Evolutionary conservation across 176 grass and related monocot genomes (phyloP), one percentile per base, ranked within the genome.

Genomic region (Lolium multiflorum): DNA sequence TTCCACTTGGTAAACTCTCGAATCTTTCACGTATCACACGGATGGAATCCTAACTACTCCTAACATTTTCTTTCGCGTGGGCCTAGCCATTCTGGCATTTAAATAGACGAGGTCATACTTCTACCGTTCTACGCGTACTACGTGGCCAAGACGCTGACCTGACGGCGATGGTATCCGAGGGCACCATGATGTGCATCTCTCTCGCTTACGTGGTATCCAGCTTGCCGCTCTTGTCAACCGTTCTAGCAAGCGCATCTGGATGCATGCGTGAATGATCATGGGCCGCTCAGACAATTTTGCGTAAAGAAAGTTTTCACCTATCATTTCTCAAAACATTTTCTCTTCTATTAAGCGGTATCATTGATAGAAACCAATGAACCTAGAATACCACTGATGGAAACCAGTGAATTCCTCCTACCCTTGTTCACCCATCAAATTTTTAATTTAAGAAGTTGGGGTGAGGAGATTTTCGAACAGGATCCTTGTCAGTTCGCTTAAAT

Each of bases 51-150:
- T 16, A 21, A 47, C n/a, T n/a, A n/a, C n/a, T n/a, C n/a, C 21
- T 14, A 46, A 15, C 43, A 11, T 74, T 26, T 24, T 10, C 21
- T 5, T 65, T 47, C 5, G 5, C 16, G 20, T 50, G 11, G 54
- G 15, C 59, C 58, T 81, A 95, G 93, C 70, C 11, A 90, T 95
- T n/a, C 57, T 95, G 71, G 90, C 91, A 11, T 92, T 61, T 24
- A 72, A 72, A 24, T 81, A 91, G 59, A 85, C 84, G 2, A 92
- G 25, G 81, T 46, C 31, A 0, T 85, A 89, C 77, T 89, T 95
- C 18, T 95, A n/a, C n/a, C n/a, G n/a, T 87, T 81, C n/a, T n/a
- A n/a, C n/a, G 89, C 81, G 3, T 95, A 89, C 89, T 95, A 89
- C 72, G 0, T 82, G 0, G 52, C 82, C 58, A 93, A 64, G 73